Evolutionary conservation across 306 rosid species (phyloP).

Genomic region (Datisca glomerata): DNA sequence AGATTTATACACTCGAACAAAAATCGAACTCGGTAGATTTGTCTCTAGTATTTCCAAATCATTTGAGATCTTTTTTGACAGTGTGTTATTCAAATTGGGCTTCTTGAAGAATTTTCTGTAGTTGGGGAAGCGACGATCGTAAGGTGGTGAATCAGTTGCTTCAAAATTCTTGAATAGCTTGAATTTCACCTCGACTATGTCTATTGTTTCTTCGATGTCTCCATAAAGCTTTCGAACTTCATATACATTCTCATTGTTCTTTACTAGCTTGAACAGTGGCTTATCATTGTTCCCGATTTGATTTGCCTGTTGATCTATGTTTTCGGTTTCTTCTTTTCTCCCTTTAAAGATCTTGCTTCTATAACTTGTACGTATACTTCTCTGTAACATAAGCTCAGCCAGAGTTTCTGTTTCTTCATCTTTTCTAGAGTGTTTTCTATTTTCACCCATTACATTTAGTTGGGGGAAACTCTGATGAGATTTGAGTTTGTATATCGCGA

Average conservation of each 20-base stretch:
- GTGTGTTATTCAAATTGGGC: too few species aligned
- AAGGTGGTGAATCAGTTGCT: slow-evolving; percentile 1
- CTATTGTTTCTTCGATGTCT: slow-evolving; percentile 21
- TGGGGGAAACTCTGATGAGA: too few species aligned
- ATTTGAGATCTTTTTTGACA: background rate
- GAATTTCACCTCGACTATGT: slow-evolving; percentile 9
- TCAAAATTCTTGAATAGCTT: slow-evolving; percentile 10
- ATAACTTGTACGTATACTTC: too few species aligned
- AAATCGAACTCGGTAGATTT: slow-evolving; percentile 7
- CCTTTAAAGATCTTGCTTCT: too few species aligned
- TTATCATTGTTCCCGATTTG: too few species aligned
- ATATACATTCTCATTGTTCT: background rate
- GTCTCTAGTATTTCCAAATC: slow-evolving; percentile 7
- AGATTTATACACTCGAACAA: slow-evolving; percentile 11
- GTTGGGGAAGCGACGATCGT: slow-evolving; percentile 4
- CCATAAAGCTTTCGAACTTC: slow-evolving; percentile 5
- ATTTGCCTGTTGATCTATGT: too few species aligned
- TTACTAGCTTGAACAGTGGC: background rate
- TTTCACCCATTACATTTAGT: too few species aligned
- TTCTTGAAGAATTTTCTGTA: background rate
- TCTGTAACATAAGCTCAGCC: too few species aligned
- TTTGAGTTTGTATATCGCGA: too few species aligned
- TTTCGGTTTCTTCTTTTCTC: too few species aligned
- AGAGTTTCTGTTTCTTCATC: too few species aligned
- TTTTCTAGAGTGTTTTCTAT: too few species aligned